Evolutionary conservation across 2,329 filamentous ascomycete species (phyloP), one percentile per base, ranked within the genome.

Genomic region (Capronia americana): DNA sequence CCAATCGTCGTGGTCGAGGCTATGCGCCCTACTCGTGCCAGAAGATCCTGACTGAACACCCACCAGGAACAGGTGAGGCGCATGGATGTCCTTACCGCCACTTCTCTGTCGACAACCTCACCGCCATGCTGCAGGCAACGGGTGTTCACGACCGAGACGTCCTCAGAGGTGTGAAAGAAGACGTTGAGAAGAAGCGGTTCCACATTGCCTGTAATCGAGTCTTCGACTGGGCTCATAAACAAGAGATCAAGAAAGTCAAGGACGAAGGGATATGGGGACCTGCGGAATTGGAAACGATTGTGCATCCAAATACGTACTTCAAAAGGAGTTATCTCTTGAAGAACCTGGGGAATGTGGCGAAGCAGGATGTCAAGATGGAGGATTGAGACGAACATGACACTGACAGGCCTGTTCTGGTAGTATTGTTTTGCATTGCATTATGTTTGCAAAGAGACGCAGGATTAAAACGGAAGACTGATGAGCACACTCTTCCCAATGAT

Each of bases 21-120:
- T 97, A 97, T 77, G 91, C 91, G 57, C 92, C 95, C 0, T 96
- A 92, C 75, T 95, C 91, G 61, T 99, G 95, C 77, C 94, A 98
- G 75, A 97, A 96, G 81, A 93, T 99, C 60, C 83, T 98, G 28
- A 95, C 89, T 0, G 95, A 99, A 75, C 90, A 93, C 66, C 88
- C 92, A 0, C 93, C 94, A 0, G 91, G 93, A 0, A 87, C 91
- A 0, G 93, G 93, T 1, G 93, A 99, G 79, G 86, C 90, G 0
- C 94, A 99, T 77, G 95, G 95, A n/a, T 99, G 95, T 76, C 95
- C 95, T 0, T 99, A 98, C 77, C 85, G 95, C 32, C 94, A 97
- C 76, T 98, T 97, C 77, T 91, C 88, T 66, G 80, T 90, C 57
- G 95, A 99, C 69, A 99, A 98, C 73, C 84, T 99, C 46, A 87